These are phyloP conservation scores for Mariannaea sp. DNA, from an alignment of 2,329 filamentous ascomycete genomes.

Conservation along the genomic window DNA sequence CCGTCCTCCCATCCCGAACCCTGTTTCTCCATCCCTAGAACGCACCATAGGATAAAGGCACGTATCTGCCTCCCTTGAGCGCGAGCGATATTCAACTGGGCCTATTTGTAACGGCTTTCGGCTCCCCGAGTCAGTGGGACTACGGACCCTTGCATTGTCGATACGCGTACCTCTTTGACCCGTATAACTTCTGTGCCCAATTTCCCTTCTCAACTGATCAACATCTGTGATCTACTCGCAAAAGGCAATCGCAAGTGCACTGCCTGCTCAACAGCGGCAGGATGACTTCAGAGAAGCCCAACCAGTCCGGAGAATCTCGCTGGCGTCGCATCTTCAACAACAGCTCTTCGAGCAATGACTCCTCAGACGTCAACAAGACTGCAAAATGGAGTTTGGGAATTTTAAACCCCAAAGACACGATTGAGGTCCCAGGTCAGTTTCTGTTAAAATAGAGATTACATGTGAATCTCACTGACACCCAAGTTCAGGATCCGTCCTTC, in stretches of 20 bases:
- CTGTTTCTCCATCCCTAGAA: too few species aligned
- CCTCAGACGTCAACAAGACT: conserved; percentile 22
- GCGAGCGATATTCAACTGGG: background rate
- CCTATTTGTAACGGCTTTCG: background rate
- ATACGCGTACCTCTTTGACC: background rate
- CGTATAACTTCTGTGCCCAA: background rate
- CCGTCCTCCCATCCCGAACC: background rate
- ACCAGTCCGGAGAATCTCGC: conserved; percentile 8
- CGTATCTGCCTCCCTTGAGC: background rate
- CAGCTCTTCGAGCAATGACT: conserved; percentile 11
- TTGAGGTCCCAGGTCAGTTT: conserved; percentile 80
- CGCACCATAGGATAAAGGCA: background rate
- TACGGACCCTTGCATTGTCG: background rate
- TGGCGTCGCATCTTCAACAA: conserved; percentile 32
- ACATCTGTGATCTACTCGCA: background rate
- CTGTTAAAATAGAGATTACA: background rate
- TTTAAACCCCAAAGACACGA: conserved; percentile 77
- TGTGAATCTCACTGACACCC: conserved; percentile 11
- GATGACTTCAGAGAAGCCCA: conserved; percentile 27
- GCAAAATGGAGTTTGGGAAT: conserved; percentile 74
- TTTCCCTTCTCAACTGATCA: background rate
- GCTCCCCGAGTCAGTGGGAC: background rate
- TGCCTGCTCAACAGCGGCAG: background rate
- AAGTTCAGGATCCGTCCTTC: conserved; percentile 59
- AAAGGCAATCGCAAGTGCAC: background rate